Evolutionary conservation across 352 stramenopile genomes (phyloP).

Genomic region (Pythium phragmitis): DNA sequence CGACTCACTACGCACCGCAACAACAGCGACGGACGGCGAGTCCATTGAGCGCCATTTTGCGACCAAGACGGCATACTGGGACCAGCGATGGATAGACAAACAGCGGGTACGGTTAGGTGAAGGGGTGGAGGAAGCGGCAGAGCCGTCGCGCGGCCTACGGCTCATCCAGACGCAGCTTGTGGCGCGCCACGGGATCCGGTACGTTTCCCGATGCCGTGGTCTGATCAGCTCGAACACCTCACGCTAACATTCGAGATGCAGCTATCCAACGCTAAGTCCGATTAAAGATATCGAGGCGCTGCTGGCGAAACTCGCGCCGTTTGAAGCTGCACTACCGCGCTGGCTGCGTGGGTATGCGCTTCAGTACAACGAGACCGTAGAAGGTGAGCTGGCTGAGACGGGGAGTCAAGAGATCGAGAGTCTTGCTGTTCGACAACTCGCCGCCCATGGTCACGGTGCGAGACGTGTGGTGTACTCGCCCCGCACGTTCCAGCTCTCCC

Average conservation of each 20-base stretch:
- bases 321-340: constrained; percentile 33
- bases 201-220: not conserved
- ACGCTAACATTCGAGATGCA: constrained; percentile 9
- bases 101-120: not conserved
- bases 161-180: constrained; percentile 63
- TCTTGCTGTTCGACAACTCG: constrained; percentile 39
- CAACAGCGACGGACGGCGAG: not conserved
- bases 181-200: constrained; percentile 64
- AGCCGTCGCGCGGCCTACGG: constrained; percentile 21
- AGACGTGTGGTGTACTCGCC: constrained; percentile 26
- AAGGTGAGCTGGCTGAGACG: constrained; percentile 36
- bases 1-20: not conserved
- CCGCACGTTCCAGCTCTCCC: constrained; percentile 44
- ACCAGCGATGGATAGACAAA: constrained; percentile 18
- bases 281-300: constrained; percentile 48
- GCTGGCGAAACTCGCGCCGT: constrained; percentile 41
- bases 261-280: constrained; percentile 51
- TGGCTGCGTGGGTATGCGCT: constrained; percentile 64
- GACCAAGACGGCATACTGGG: constrained; percentile 40
- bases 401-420: constrained; percentile 41
- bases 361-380: constrained; percentile 50
- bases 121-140: not conserved
- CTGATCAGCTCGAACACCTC: not conserved
- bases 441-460: constrained; percentile 13
- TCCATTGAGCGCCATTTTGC: constrained; percentile 29